These are phyloP conservation scores for Rhynchosporium graminicola DNA, from an alignment of 2,329 filamentous ascomycete species.

Conservation along the genomic window DNA sequence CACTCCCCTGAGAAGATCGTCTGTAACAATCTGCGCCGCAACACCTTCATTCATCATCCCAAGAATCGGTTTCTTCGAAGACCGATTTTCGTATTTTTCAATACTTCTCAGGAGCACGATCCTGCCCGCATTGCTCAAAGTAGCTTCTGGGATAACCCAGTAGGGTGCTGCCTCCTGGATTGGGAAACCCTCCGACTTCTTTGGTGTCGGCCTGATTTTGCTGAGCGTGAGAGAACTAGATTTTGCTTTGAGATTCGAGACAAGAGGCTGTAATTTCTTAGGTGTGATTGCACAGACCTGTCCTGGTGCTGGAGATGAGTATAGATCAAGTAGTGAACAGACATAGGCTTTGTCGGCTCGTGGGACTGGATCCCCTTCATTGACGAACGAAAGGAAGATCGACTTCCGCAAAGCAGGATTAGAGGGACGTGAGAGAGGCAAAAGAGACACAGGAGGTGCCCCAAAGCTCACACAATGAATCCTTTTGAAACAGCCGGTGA, in stretches of 20 bases:
- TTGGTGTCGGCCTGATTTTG: conserved; percentile 29
- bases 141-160: conserved; percentile 67
- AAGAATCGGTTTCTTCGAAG: conserved; percentile 47
- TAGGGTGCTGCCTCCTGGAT: conserved; percentile 42
- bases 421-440: conserved; percentile 64
- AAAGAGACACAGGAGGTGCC: conserved; percentile 73
- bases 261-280: conserved; percentile 27
- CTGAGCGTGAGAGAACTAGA: conserved; percentile 29
- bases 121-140: conserved; percentile 69
- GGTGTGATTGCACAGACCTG: conserved; percentile 24
- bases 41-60: conserved; percentile 60
- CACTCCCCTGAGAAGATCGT: conserved; percentile 67
- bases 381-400: conserved; percentile 77
- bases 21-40: conserved; percentile 66
- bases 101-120: conserved; percentile 65
- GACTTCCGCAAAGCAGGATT: conserved; percentile 58
- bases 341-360: conserved; percentile 78
- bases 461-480: conserved; percentile 86
- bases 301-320: conserved; percentile 53
- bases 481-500: conserved; percentile 72
- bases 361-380: conserved; percentile 81
- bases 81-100: conserved; percentile 43
- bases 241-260: conserved; percentile 27
- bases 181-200: conserved; percentile 30
- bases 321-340: conserved; percentile 69